A percentile compares a stretch with the other conserved stretches of the same genome.
Conservation (phyloP, 2,329 filamentous ascomycete genomes). For the Trichoderma koningiopsis region DNA sequence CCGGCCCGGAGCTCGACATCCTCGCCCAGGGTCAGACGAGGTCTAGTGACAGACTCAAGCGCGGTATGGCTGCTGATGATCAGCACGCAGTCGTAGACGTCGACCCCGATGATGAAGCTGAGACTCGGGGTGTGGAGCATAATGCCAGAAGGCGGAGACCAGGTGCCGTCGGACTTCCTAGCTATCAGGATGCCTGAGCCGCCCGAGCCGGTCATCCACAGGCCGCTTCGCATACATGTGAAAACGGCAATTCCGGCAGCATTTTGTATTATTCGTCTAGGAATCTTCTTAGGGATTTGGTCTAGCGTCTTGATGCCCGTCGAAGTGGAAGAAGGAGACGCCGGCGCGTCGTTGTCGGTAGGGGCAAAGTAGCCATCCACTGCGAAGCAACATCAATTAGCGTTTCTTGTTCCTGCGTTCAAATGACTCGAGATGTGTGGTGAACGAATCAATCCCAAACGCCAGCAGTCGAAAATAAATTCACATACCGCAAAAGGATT, state of each 20-base stretch:
- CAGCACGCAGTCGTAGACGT: conserved; percentile 94
- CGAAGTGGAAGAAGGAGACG: conserved; percentile 35
- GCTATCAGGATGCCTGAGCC: conserved; percentile 87
- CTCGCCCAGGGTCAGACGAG: conserved; percentile 77
- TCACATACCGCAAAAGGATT: conserved; percentile 78
- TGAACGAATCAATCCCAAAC: background rate
- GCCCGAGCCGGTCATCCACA: conserved; percentile 89
- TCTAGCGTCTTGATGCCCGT: conserved; percentile 51
- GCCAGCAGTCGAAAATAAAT: background rate
- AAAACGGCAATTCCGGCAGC: conserved; percentile 91
- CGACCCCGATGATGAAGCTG: conserved; percentile 87
- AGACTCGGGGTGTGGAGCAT: conserved; percentile 86
- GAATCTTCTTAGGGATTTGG: conserved; percentile 77
- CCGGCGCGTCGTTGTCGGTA: conserved; percentile 35
- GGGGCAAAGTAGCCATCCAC: conserved; percentile 59
- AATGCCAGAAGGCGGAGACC: conserved; percentile 90
- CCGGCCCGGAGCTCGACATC: conserved; percentile 78
- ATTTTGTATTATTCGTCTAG: conserved; percentile 79
- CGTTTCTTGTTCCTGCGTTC: background rate
- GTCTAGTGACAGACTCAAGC: conserved; percentile 78
- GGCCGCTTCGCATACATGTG: conserved; percentile 89
- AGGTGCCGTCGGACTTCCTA: conserved; percentile 80
- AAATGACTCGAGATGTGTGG: background rate
- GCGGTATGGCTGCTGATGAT: conserved; percentile 87
- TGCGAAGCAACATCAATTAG: conserved; percentile 32